Evolutionary conservation across 495 filamentous ascomycete genomes (phyloP), one percentile per base, ranked within the genome.

Genomic region (Thermothielavioides terrestris): DNA sequence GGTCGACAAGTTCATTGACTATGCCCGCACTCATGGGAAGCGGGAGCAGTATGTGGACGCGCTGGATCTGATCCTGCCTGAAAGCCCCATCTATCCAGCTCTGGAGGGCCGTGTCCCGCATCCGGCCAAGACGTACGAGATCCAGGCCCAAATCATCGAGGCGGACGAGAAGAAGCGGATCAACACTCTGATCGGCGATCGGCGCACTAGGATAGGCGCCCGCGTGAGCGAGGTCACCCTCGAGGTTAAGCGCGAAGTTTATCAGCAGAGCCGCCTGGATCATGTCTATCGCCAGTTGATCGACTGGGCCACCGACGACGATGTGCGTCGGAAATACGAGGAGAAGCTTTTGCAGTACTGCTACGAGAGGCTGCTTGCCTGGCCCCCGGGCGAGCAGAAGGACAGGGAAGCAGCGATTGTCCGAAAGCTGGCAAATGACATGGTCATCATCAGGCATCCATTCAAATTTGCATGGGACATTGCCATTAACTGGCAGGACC

Each of bases 371-470:
- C 74, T 98, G 8, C 58, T 82, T 1, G 82, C 86, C 37, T 63
- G 84, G 15, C 80, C 83, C 4, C 52, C 67, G 6, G 75, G 82
- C 14, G 52, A 65, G 21, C 60, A 82, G 42, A 97, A 95, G 62
- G 49, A 62, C 3, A 64, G 67, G 4, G 89, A 94, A 59, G 74
- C 84, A 26, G 69, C 77, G 14, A 78, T 84, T 34, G 83, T 95
- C 2, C 65, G 77, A 58, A 84, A 83, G 44, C 65, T 89, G 36
- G 89, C 90, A 0, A 78, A 81, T 38, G 92, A 88, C 48, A 89
- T 97, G 82, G 91, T 98, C 41, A 90, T 96, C 53, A 86, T 98
- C 61, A 89, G 91, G 54, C 88, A 95, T 61, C 89, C 89, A 1
- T 96, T 85, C 66, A 79, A 84, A 49, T 71, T 94, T 20, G 92